Base-by-base conservation (phyloP, 2,329 filamentous ascomycete genomes). In the Aspergillus japonicus region DNA sequence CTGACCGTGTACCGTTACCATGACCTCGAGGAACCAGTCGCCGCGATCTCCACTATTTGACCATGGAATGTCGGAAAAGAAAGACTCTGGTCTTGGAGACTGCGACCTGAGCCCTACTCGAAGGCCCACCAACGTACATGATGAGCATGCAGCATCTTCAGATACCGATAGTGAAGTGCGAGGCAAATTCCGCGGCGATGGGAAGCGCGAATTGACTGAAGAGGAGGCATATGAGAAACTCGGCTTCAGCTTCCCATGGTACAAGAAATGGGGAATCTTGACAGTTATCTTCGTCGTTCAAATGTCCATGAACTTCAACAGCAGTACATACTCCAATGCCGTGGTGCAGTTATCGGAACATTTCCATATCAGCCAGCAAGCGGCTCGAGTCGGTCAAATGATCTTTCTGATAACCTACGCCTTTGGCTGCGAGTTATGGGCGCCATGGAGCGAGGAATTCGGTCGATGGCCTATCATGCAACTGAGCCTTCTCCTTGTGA, bases 391-490 rank as follows among this genome's bases (percentile, higher is more conserved):
- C 54, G 91, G 91, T 67, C 89, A 90, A 61, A 87, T 89, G 76
- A 85, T 92, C 62, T 95, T 93, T 76, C 77, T 96, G 33, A 82
- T 95, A 52, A 76, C 87, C 1, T 95, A 96, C 71, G 91, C 90
- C 44, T 93, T 95, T 71, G 91, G 91, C 19, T 95, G 91, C 72
- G 91, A 95, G 73, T 82, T 94, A 0, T 95, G 91, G 91, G 91
- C 91, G 0, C 91, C 91, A 0, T 95, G 90, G 89, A 89, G 86
- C 23, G 91, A 96, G 71, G 91, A 95, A 69, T 82, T 93, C 54
- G 91, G 91, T n/a, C 85, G 91, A 52, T 89, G 86, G 81, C 88
- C 88, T 2, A 84, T 94, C 60, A 82, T 93, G 59, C 90, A 93
- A 81, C 78, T 84, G 47, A 90, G 86, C 26, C 76, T 95, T 60